Evolutionary conservation across 306 rosid species (phyloP).

Genomic region (Echinosophora koreensis): DNA sequence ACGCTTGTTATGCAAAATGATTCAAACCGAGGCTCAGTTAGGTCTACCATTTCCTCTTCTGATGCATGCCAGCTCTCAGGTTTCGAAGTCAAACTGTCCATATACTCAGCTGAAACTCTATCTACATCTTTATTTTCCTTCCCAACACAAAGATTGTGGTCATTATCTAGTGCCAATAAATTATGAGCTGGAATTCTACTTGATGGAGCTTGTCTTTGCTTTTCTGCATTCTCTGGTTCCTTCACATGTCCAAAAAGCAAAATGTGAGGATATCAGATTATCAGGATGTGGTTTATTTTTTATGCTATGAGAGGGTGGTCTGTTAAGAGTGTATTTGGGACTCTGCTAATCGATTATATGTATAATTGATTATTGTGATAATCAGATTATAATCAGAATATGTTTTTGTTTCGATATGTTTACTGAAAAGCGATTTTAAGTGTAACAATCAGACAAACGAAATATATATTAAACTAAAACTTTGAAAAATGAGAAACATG

Average conservation of each 20-base stretch:
- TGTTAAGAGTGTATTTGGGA: not conserved
- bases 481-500: conserved; percentile 24
- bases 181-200: conserved; percentile 45
- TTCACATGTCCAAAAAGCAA: conserved; percentile 46
- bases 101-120: conserved; percentile 55
- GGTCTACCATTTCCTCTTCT: conserved; percentile 78
- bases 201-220: conserved; percentile 58
- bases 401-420: too few relatives aligned
- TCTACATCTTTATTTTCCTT: conserved; percentile 48
- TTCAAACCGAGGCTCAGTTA: conserved; percentile 87
- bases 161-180: conserved; percentile 56
- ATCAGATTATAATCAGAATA: too few relatives aligned
- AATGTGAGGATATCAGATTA: conserved; percentile 30
- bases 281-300: conserved; percentile 39
- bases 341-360: too few relatives aligned
- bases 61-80: conserved; percentile 59
- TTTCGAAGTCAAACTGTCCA: conserved; percentile 65
- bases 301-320: conserved; percentile 22
- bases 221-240: conserved; percentile 57
- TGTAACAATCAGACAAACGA: conserved; percentile 4
- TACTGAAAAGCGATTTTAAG: not conserved
- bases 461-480: not conserved
- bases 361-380: too few relatives aligned
- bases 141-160: conserved; percentile 49
- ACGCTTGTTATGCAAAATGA: conserved; percentile 67